Evolutionary conservation across 176 grass and related monocot species (phyloP).

Genomic region (Pharus latifolius): DNA sequence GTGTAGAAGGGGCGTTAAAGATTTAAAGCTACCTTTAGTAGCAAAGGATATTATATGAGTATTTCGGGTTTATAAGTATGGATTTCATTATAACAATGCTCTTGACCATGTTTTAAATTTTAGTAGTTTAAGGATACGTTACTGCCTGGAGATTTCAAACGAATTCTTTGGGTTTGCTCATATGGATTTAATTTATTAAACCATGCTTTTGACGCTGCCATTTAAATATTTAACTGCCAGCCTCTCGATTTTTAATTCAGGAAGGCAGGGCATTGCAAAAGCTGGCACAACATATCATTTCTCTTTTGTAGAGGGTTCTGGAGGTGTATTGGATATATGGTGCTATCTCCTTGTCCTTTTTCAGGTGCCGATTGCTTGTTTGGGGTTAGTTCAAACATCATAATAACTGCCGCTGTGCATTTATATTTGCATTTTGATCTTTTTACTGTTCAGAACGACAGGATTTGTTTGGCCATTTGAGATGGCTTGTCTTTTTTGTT

Average conservation of each 20-base stretch:
- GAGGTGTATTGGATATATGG: not conserved
- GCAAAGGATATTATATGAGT: not conserved
- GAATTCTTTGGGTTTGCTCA: not conserved
- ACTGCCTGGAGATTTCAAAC: too few relatives aligned
- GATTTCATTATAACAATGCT: not conserved
- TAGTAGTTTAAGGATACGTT: too few relatives aligned
- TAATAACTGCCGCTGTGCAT: not conserved
- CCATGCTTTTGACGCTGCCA: not conserved
- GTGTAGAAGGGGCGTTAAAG: not conserved
- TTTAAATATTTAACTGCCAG: not conserved
- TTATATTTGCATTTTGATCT: not conserved
- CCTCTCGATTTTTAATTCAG: not conserved
- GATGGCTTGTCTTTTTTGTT: not conserved
- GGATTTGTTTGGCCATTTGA: not conserved
- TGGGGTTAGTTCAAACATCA: not conserved
- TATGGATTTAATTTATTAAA: not conserved
- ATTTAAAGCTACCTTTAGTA: not conserved
- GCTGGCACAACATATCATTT: not conserved
- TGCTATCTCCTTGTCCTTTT: not conserved
- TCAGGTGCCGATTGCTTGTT: not conserved
- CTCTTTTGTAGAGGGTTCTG: not conserved
- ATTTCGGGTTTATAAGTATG: not conserved
- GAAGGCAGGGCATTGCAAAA: not conserved
- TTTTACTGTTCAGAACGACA: not conserved
- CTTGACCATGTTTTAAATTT: not conserved